These are phyloP conservation scores for Stagonosporopsis chrysanthemi DNA, from an alignment of 2,329 filamentous ascomycete genomes.

Conservation along the genomic window DNA sequence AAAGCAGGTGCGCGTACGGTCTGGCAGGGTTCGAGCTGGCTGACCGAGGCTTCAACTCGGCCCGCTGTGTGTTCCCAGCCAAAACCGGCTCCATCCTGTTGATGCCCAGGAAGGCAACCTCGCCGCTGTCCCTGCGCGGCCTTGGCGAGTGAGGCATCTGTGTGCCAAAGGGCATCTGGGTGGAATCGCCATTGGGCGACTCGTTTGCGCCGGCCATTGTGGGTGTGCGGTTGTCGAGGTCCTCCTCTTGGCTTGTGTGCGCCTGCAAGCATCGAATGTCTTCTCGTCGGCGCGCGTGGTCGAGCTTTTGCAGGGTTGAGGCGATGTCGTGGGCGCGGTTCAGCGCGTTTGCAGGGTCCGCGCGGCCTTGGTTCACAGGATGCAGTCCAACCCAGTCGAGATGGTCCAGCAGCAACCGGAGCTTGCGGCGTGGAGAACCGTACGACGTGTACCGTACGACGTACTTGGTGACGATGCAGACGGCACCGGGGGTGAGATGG, in stretches of 20 bases:
- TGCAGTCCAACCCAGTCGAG: slow-evolving; percentile 24
- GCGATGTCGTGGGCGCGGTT: slow-evolving; percentile 14
- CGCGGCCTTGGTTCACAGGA: background rate
- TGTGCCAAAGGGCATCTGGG: slow-evolving; percentile 21
- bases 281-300: slow-evolving; percentile 18
- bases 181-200: slow-evolving; percentile 5
- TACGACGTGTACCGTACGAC: slow-evolving; percentile 37
- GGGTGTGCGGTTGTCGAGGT: background rate
- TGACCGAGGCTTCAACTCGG: slow-evolving; percentile 18
- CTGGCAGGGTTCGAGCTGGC: background rate
- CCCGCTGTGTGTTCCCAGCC: slow-evolving; percentile 29
- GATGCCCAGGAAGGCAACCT: slow-evolving; percentile 20
- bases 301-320: slow-evolving; percentile 18
- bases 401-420: slow-evolving; percentile 33
- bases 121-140: slow-evolving; percentile 8
- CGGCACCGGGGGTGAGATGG: background rate
- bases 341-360: slow-evolving; percentile 10
- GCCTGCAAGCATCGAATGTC: slow-evolving; percentile 30
- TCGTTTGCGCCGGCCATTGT: slow-evolving; percentile 19
- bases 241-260: slow-evolving; percentile 2
- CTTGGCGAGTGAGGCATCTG: slow-evolving; percentile 5
- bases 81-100: slow-evolving; percentile 30
- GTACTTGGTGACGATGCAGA: slow-evolving; percentile 28
- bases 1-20: background rate
- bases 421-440: slow-evolving; percentile 31